These are phyloP conservation scores for Magnolia officinalis DNA, from an alignment of 164 flowering plant species.

Conservation along the genomic window DNA sequence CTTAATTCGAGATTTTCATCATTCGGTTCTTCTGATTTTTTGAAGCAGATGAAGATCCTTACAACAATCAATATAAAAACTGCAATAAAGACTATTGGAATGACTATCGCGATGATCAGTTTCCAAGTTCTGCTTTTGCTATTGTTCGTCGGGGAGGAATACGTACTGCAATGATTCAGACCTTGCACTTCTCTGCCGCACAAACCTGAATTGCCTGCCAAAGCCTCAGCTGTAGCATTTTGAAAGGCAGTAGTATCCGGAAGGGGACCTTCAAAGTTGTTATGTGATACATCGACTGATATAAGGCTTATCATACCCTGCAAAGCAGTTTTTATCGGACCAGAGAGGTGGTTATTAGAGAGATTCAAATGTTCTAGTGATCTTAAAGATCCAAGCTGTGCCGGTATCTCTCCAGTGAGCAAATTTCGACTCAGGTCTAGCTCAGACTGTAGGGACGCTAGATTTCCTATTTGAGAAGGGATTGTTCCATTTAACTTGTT, in stretches of 20 bases:
- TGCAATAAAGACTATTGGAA: constrained; percentile 1
- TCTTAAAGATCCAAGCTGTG: constrained; percentile 19
- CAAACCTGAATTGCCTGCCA: constrained; percentile 24
- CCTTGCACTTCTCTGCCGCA: constrained; percentile 18
- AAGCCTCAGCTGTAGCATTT: constrained; percentile 15
- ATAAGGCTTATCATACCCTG: constrained; percentile 15
- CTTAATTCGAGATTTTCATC: neutral
- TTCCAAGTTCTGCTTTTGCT: constrained; percentile 10
- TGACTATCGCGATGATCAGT: constrained; percentile 10
- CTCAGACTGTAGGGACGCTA: constrained; percentile 11
- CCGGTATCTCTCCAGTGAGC: constrained; percentile 23
- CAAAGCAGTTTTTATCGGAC: constrained; percentile 17
- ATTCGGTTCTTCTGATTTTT: neutral
- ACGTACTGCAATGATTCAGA: constrained; percentile 14
- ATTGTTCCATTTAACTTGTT: constrained; percentile 24
- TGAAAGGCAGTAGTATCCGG: constrained; percentile 17
- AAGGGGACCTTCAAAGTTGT: constrained; percentile 26
- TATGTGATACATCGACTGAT: constrained; percentile 22
- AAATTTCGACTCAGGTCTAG: constrained; percentile 27
- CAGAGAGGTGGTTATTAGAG: constrained; percentile 23
- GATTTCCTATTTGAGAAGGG: constrained; percentile 25
- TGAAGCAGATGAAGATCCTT: neutral
- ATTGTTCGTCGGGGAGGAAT: neutral
- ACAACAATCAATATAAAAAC: neutral
- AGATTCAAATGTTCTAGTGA: constrained; percentile 18